Evolutionary conservation across 352 stramenopile species (phyloP), one percentile per base, ranked within the genome.

Genomic region (Phytophthora ramorum): DNA sequence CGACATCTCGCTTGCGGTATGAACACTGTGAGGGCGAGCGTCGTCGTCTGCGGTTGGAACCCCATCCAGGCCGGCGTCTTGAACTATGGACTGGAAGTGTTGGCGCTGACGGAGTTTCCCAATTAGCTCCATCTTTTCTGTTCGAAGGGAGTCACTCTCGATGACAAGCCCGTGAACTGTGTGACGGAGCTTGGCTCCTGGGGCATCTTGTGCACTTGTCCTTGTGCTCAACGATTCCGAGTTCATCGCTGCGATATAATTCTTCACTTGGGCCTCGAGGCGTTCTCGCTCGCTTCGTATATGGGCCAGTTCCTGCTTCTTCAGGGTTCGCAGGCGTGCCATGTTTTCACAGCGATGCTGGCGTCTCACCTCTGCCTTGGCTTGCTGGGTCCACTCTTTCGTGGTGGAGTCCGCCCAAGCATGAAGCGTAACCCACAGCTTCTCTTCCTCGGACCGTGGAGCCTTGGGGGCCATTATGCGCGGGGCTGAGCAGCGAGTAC

Each of bases 1-100:
- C 13, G 12, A 38, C 34, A 62, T 17, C 6, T 45, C 48, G 1
- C 22, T 26, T 68, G 45, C 12, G 73, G 10, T 19, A 6, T 38
- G 1, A 16, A 38, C 34, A 38, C 12, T 38, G 13, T n/a, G 34
- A 38, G 34, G n/a, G 5, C 13, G 34, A 38, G 30, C 10, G 7
- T n/a, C 34, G 9, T 38, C 34, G 34, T 38, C 34, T 38, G 9
- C 34, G 9, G 13, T 38, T 6, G 34, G 3, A 38, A 16, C 3
- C 34, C 16, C n/a, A 5, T n/a, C 2, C 10, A n/a, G 34, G 1
- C 13, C 10, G 13, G 34, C 16, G 3, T 38, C 34, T n/a, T 16
- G 34, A 4, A 38, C 34, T 1, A 38, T 38, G 34, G 34, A 38
- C 34, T n/a, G 34, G 9, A 38, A 38, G 10, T 5, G 34, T n/a